Evolutionary conservation across 495 filamentous ascomycete genomes (phyloP).

Genomic region (Penicillium mononematosum): DNA sequence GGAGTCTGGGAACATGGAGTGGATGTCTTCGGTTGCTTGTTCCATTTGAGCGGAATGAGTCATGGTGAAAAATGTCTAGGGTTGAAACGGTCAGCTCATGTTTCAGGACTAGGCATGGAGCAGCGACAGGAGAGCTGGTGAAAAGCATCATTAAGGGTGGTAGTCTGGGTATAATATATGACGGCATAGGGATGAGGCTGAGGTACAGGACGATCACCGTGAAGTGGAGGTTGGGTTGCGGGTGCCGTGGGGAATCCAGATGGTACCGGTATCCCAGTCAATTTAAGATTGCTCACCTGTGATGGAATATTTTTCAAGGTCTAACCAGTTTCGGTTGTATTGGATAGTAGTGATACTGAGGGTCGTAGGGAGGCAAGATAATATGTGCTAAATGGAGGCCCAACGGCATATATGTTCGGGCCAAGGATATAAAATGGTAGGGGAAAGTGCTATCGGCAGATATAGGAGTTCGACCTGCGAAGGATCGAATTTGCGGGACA

Average conservation of each 20-base stretch:
- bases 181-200: not conserved
- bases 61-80: constrained; percentile 24
- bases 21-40: constrained; percentile 18
- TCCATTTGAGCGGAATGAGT: constrained; percentile 25
- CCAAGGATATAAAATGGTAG: not conserved
- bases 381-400: not conserved
- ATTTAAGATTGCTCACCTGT: constrained; percentile 1
- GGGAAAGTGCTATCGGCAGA: constrained; percentile 14
- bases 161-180: not conserved
- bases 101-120: not conserved
- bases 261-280: not conserved
- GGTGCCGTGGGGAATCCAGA: not conserved
- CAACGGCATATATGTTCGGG: not conserved
- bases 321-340: not conserved
- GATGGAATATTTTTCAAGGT: not conserved
- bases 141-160: not conserved
- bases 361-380: not conserved
- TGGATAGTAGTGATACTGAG: not conserved
- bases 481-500: constrained; percentile 7
- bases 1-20: constrained; percentile 24
- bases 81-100: not conserved
- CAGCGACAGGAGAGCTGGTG: not conserved
- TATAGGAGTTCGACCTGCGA: constrained; percentile 17
- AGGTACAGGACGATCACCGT: not conserved
- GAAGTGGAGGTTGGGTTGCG: not conserved